phyloP scores from a whole-genome alignment of 805 yeast genomes.

The Ogataea nonfermentans region DNA sequence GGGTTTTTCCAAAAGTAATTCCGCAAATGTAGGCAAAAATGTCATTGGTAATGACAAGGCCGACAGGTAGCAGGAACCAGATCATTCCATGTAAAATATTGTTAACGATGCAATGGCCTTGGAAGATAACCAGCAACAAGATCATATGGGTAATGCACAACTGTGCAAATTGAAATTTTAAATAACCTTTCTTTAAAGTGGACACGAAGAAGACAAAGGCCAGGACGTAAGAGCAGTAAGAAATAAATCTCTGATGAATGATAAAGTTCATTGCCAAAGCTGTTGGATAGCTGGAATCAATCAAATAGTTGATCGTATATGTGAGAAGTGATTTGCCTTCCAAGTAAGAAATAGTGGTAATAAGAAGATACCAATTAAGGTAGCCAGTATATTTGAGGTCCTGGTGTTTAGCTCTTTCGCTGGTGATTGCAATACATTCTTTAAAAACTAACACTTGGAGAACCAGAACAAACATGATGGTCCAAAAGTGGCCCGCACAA shows the following conservation, averaged over 20 bases:
- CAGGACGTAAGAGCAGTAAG: constrained; percentile 77
- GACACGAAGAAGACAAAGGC: constrained; percentile 91
- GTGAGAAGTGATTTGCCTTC: constrained; percentile 81
- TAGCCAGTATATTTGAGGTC: constrained; percentile 78
- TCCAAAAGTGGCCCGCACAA: constrained; percentile 82
- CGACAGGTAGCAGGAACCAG: constrained; percentile 92
- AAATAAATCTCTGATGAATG: constrained; percentile 76
- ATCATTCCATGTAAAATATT: constrained; percentile 87
- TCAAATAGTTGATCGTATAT: constrained; percentile 37
- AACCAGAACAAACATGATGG: constrained; percentile 65
- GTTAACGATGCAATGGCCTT: constrained; percentile 87
- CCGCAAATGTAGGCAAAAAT: constrained; percentile 97
- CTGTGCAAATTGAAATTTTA: constrained; percentile 91
- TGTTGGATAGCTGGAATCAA: constrained; percentile 30
- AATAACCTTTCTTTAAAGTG: constrained; percentile 83
- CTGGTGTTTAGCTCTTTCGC: constrained; percentile 75
- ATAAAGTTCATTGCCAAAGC: constrained; percentile 28
- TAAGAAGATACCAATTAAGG: constrained; percentile 90
- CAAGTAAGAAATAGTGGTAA: constrained; percentile 82
- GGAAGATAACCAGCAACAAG: constrained; percentile 82
- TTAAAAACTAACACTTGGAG: constrained; percentile 83
- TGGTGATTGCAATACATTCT: constrained; percentile 83
- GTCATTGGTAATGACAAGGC: constrained; percentile 90
- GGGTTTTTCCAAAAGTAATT: constrained; percentile 91
- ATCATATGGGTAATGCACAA: constrained; percentile 95